phyloP scores from a whole-genome alignment of 2,329 filamentous ascomycete species.

The Metarhizium humberi region DNA sequence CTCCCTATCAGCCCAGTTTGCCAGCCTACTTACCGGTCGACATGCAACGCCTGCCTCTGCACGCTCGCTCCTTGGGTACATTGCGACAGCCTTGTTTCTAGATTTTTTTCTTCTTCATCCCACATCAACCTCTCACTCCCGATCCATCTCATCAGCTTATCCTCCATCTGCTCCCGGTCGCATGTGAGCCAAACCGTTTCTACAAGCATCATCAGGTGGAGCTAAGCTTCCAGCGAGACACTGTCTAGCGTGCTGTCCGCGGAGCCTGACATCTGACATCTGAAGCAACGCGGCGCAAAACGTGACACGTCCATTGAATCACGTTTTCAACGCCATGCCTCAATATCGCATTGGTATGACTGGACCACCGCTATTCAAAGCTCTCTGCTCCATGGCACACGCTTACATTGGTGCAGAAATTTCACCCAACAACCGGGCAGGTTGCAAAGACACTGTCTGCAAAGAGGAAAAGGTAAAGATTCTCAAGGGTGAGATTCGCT shows the following conservation, averaged over 20 bases:
- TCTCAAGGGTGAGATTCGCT: slow-evolving; percentile 66
- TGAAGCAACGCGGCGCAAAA: not conserved
- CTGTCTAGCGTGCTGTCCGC: not conserved
- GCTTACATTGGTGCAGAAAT: slow-evolving; percentile 47
- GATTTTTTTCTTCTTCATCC: slow-evolving; percentile 10
- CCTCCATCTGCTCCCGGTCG: not conserved
- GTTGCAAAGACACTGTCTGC: slow-evolving; percentile 65
- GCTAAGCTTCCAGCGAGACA: not conserved
- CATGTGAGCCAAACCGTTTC: too few relatives aligned
- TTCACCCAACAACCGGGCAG: slow-evolving; percentile 61
- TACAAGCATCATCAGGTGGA: not conserved
- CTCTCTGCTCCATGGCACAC: not conserved
- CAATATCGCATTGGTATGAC: slow-evolving; percentile 38
- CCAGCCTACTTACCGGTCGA: too few relatives aligned
- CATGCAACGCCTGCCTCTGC: too few relatives aligned
- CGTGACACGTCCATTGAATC: not conserved
- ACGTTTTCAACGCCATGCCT: slow-evolving; percentile 26
- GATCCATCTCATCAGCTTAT: slow-evolving; percentile 8
- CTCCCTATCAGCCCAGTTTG: too few relatives aligned
- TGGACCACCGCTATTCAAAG: not conserved
- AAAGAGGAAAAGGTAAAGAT: slow-evolving; percentile 64
- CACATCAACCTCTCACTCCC: slow-evolving; percentile 4
- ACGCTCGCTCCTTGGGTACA: not conserved
- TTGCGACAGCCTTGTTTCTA: slow-evolving; percentile 2
- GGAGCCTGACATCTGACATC: too few relatives aligned